Conservation (phyloP, 2,329 filamentous ascomycete species). For the Whalleya microplaca region DNA sequence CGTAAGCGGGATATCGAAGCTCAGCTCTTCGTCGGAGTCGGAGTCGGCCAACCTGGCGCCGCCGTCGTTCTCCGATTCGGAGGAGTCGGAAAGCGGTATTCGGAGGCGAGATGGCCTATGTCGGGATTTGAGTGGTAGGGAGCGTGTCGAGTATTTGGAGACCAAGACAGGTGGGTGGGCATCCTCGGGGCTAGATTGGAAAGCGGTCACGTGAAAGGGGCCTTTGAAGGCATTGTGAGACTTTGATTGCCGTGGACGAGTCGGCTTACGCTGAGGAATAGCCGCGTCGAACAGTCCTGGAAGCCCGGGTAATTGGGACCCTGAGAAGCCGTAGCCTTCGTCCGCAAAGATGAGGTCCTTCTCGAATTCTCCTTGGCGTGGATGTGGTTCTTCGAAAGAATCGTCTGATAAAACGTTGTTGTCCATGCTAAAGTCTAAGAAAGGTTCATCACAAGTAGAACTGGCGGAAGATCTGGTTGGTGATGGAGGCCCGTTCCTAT, state of each 20-base stretch:
- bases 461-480: slow-evolving; percentile 9
- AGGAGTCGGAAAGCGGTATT: slow-evolving; percentile 21
- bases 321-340: slow-evolving; percentile 27
- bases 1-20: slow-evolving; percentile 31
- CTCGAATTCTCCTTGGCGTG: slow-evolving; percentile 29
- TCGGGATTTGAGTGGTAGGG: slow-evolving; percentile 4
- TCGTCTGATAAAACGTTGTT: slow-evolving; percentile 30
- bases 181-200: slow-evolving; percentile 8
- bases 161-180: not conserved
- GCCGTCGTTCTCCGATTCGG: slow-evolving; percentile 23
- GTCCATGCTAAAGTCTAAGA: slow-evolving; percentile 27
- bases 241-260: slow-evolving; percentile 5
- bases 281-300: slow-evolving; percentile 26
- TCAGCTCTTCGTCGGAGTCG: slow-evolving; percentile 32
- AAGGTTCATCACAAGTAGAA: slow-evolving; percentile 4
- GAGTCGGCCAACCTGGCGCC: not conserved
- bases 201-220: slow-evolving; percentile 7
- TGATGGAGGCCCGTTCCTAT: slow-evolving; percentile 2
- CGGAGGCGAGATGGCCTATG: slow-evolving; percentile 14
- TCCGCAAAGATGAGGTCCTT: slow-evolving; percentile 34
- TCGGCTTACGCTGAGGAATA: slow-evolving; percentile 1
- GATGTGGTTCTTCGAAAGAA: slow-evolving; percentile 22
- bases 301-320: slow-evolving; percentile 31
- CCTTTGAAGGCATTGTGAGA: not conserved
- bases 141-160: slow-evolving; percentile 15